Conservation (phyloP, 208 protist genomes). For the Phytomonas francai region DNA sequence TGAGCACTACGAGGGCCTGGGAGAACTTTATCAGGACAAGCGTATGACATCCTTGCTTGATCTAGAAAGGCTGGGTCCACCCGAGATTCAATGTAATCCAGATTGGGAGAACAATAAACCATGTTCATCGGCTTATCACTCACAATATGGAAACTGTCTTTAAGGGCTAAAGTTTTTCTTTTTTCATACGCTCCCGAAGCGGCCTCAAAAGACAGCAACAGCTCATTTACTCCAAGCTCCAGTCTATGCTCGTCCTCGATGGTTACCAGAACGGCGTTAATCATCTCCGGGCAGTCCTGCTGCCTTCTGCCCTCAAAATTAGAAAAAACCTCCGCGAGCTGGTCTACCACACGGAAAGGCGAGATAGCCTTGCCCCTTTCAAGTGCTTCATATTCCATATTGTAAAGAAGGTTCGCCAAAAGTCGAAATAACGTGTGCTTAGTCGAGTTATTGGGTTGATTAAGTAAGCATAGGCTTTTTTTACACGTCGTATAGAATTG, state of each 20-base stretch:
- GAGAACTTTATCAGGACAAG: background rate
- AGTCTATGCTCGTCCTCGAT: slow-evolving; percentile 69
- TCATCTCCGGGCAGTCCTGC: slow-evolving; percentile 87
- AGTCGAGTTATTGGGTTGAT: background rate
- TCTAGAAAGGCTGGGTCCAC: background rate
- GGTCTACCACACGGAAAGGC: slow-evolving; percentile 39
- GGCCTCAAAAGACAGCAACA: slow-evolving; percentile 37
- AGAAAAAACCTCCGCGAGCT: slow-evolving; percentile 45
- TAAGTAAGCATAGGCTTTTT: slow-evolving; percentile 1
- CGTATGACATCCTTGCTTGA: background rate
- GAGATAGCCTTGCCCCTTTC: slow-evolving; percentile 22
- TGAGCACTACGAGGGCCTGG: slow-evolving; percentile 25
- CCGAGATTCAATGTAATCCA: background rate
- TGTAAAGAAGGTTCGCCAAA: slow-evolving; percentile 35
- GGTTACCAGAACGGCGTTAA: slow-evolving; percentile 49
- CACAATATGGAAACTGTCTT: background rate
- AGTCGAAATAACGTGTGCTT: slow-evolving; percentile 34
- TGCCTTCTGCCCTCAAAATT: slow-evolving; percentile 77
- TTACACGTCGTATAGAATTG: slow-evolving; percentile 8
- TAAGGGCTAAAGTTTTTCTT: background rate
- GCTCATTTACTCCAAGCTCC: slow-evolving; percentile 32
- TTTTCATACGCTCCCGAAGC: background rate
- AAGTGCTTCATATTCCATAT: slow-evolving; percentile 48
- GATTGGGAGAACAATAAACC: background rate
- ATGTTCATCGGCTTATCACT: background rate